Conservation (phyloP, 2,329 filamentous ascomycete species). For the Hortaea werneckii region DNA sequence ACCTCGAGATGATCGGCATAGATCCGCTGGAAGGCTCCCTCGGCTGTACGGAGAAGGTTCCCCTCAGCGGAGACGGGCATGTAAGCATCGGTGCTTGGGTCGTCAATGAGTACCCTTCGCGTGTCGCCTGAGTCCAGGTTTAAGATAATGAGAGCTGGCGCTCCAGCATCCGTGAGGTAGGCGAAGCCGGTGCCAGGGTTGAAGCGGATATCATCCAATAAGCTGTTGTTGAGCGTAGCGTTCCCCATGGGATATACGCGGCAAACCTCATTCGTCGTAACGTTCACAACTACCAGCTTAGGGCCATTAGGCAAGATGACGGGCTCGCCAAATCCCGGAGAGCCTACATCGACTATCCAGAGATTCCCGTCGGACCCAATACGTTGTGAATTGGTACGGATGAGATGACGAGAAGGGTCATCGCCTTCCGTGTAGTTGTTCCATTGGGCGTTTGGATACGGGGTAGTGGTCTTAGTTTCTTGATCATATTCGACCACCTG, state of each 20-base stretch:
- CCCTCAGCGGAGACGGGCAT: constrained; percentile 25
- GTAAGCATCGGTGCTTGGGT: constrained; percentile 16
- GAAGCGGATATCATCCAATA: constrained; percentile 30
- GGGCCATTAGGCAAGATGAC: constrained; percentile 21
- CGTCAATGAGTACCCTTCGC: constrained; percentile 20
- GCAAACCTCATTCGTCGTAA: constrained; percentile 25
- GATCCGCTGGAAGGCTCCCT: constrained; percentile 14
- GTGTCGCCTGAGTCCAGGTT: constrained; percentile 17
- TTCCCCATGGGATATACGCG: constrained; percentile 27
- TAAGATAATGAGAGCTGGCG: constrained; percentile 18
- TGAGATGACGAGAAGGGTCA: constrained; percentile 16
- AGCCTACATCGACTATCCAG: constrained; percentile 26
- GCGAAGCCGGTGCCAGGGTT: constrained; percentile 17
- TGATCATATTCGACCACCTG: constrained; percentile 21
- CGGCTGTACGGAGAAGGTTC: constrained; percentile 14
- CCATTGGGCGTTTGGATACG: constrained; percentile 23
- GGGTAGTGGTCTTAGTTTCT: constrained; percentile 12
- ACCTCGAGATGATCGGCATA: constrained; percentile 32
- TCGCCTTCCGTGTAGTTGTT: constrained; percentile 21
- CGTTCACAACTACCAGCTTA: constrained; percentile 27
- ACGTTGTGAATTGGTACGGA: constrained; percentile 21
- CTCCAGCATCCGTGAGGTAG: constrained; percentile 22
- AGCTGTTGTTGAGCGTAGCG: constrained; percentile 19
- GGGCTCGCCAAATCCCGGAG: constrained; percentile 17
- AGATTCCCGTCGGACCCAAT: constrained; percentile 26